A percentile compares a stretch with the other conserved stretches of the same genome.
phyloP scores from a whole-genome alignment of 306 rosid species.

The Gillenia trifoliata region DNA sequence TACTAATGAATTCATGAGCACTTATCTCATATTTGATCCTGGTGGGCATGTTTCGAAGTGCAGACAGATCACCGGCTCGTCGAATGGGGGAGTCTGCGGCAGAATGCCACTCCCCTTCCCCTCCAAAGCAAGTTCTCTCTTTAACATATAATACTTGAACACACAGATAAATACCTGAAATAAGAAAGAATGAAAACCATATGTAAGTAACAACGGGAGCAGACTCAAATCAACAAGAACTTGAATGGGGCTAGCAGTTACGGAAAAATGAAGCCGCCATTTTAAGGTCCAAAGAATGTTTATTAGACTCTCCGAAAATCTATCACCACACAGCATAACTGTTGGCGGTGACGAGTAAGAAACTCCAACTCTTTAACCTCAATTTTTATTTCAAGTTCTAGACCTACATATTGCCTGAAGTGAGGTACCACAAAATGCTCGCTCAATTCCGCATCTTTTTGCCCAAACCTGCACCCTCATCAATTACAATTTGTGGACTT shows the following conservation, averaged over 20 bases:
- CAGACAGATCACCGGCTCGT: not conserved
- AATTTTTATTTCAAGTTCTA: not conserved
- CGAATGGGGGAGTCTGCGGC: not conserved
- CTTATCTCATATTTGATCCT: not conserved
- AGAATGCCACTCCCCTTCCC: not conserved
- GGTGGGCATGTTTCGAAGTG: not conserved
- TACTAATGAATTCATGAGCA: not conserved
- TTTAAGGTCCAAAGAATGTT: not conserved
- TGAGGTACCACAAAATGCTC: not conserved
- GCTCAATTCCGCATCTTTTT: not conserved
- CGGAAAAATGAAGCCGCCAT: not conserved
- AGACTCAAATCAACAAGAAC: not conserved
- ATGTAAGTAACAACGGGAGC: not conserved
- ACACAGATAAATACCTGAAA: slow-evolving; percentile 1
- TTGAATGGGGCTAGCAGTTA: not conserved
- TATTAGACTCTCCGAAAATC: not conserved
- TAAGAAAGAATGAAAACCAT: not conserved
- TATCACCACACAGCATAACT: not conserved
- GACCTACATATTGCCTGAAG: not conserved
- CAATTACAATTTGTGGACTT: not conserved
- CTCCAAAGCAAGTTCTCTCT: not conserved
- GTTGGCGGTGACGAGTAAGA: not conserved
- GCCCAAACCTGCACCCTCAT: not conserved
- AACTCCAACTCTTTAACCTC: not conserved
- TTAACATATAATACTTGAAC: not conserved